These are phyloP conservation scores for Linnemannia elongata DNA, from an alignment of 192 early-diverging fungal genomes.

Conservation along the genomic window DNA sequence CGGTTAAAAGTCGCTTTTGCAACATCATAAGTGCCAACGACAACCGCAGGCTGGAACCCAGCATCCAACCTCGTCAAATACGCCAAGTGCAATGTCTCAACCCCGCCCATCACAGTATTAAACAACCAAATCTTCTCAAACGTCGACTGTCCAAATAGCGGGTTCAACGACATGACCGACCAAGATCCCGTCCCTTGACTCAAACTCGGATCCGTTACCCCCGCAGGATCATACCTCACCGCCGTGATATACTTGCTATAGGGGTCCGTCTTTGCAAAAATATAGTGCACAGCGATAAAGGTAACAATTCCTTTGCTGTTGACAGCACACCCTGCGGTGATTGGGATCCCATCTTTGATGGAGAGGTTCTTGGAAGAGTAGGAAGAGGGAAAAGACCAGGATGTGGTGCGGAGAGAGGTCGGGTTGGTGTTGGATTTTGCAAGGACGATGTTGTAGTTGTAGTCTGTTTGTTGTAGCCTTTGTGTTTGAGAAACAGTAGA, in stretches of 20 bases:
- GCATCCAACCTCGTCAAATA: neutral
- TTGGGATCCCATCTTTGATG: neutral
- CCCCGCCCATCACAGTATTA: neutral
- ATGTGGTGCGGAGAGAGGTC: neutral
- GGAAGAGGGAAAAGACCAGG: neutral
- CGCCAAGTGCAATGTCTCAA: neutral
- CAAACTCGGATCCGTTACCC: neutral
- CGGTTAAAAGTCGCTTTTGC: neutral
- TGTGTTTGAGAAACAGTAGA: neutral
- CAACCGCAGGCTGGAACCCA: neutral
- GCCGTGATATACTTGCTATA: neutral
- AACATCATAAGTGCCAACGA: neutral
- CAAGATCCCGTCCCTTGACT: neutral
- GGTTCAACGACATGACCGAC: neutral
- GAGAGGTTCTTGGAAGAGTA: neutral
- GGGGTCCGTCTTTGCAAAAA: neutral
- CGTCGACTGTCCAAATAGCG: neutral
- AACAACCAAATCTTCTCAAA: neutral
- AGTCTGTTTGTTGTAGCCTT: neutral
- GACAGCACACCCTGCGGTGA: neutral
- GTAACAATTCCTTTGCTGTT: neutral
- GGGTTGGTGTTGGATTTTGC: neutral
- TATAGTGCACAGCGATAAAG: neutral
- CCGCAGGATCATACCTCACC: neutral
- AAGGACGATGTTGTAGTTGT: neutral